Percentiles rank a stretch among this genome's conserved stretches.
These are phyloP conservation scores for Tetradesmus obliquus DNA, from an alignment of 139 green algal species.

Conservation along the genomic window DNA sequence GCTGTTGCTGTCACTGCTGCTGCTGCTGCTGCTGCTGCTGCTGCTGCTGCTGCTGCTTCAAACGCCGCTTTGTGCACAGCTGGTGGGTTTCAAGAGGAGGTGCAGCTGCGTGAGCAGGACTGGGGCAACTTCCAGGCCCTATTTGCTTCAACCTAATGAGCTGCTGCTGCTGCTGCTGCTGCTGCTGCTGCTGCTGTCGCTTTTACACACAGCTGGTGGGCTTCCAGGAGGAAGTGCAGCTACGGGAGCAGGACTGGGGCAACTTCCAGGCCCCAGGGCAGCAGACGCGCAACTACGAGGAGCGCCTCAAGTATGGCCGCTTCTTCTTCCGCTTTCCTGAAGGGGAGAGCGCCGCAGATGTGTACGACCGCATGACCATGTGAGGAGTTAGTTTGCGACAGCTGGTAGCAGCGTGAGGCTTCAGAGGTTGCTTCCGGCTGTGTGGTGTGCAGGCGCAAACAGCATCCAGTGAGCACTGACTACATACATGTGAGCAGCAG, in stretches of 20 bases:
- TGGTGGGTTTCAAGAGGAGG: constrained; percentile 88
- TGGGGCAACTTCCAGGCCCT: constrained; percentile 43
- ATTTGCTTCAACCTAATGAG: background rate
- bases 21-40: background rate
- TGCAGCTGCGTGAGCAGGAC: constrained; percentile 80
- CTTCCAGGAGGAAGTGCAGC: constrained; percentile 91
- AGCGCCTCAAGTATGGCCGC: constrained; percentile 87
- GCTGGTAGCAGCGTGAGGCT: background rate
- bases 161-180: constrained; percentile 15
- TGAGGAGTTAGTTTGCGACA: constrained; percentile 63
- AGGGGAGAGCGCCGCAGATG: constrained; percentile 91
- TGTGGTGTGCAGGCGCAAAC: background rate
- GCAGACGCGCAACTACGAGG: constrained; percentile 84
- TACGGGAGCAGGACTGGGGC: constrained; percentile 65
- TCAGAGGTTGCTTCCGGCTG: background rate
- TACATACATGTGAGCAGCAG: too few relatives aligned
- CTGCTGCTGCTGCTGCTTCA: background rate
- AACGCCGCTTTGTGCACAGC: background rate
- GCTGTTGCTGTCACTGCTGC: too few relatives aligned
- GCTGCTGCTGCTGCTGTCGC: background rate
- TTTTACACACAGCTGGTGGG: constrained; percentile 57
- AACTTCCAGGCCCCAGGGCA: constrained; percentile 54
- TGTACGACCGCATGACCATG: constrained; percentile 95
- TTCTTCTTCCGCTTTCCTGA: constrained; percentile 96
- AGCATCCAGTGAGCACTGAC: too few relatives aligned